These are phyloP conservation scores for Coemansia sp. DNA, from an alignment of 192 early-diverging fungal genomes.

Conservation along the genomic window DNA sequence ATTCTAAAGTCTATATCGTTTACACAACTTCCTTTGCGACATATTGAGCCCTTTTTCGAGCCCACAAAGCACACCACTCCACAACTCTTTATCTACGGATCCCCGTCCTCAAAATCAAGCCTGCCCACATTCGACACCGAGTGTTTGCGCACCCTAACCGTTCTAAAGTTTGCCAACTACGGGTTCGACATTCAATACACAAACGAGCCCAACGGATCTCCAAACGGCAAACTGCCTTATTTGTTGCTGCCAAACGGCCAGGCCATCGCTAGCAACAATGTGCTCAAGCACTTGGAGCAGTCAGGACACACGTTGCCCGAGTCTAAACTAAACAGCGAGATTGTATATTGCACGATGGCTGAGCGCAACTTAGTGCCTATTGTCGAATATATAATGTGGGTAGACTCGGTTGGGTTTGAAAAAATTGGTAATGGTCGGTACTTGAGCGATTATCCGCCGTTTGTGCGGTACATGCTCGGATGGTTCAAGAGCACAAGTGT, in stretches of 20 bases:
- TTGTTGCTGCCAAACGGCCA: slow-evolving; percentile 31
- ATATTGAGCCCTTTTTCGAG: slow-evolving; percentile 30
- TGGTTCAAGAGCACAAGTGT: slow-evolving; percentile 11
- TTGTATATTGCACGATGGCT: slow-evolving; percentile 25
- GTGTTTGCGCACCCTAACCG: slow-evolving; percentile 22
- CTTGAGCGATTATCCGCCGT: slow-evolving; percentile 20
- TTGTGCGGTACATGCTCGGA: slow-evolving; percentile 13
- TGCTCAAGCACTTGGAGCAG: slow-evolving; percentile 15
- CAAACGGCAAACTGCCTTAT: slow-evolving; percentile 36
- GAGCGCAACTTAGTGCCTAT: slow-evolving; percentile 30
- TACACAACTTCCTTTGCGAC: slow-evolving; percentile 36
- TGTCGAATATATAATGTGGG: slow-evolving; percentile 39
- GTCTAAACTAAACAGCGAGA: slow-evolving; percentile 7
- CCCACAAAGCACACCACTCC: slow-evolving; percentile 14
- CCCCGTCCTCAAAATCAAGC: background rate
- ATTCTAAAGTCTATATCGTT: slow-evolving; percentile 47
- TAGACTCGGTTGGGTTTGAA: slow-evolving; percentile 27
- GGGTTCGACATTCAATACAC: slow-evolving; percentile 30
- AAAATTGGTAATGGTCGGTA: slow-evolving; percentile 14
- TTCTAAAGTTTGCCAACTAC: slow-evolving; percentile 37
- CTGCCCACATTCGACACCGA: slow-evolving; percentile 32
- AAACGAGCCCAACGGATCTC: slow-evolving; percentile 34
- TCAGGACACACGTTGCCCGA: slow-evolving; percentile 8
- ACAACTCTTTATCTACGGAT: slow-evolving; percentile 28
- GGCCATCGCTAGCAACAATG: slow-evolving; percentile 9